Base-by-base conservation (phyloP, 2,329 filamentous ascomycete genomes). In the Talaromyces sp. region DNA sequence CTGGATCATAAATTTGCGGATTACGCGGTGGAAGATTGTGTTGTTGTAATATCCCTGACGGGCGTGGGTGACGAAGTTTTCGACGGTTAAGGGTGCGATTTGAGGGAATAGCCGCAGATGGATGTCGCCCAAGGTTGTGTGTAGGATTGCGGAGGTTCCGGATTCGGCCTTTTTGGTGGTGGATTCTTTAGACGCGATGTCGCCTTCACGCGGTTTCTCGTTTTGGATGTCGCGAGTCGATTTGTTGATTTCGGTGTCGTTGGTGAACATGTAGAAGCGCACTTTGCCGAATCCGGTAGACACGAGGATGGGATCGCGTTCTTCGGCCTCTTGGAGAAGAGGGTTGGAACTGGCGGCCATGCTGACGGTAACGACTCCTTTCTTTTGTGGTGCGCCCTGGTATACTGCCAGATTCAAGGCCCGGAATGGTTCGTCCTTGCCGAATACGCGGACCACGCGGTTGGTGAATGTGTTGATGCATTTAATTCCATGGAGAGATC, bases 191-290 rank as follows among this genome's bases (percentile, higher is more conserved):
- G 70, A 68, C 1, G 50, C 33, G 4, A 43, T 14, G 52, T 85
- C 85, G 19, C 89, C 75, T 61, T 88, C 84, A 1, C 87, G 89
- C 0, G 94, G 95, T 71, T 93, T 93, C 79, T 99, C 95, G 76
- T 99, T 99, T 71, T 97, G 93, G 11, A 99, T 85, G 75, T 99
- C 95, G 70, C 95, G 88, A 41, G 89, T 89, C 8, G 90, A 90
- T 76, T 94, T 96, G 70, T 88, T 90, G 60, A 95, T 85, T 27
- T 92, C 90, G 43, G 89, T 86, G 45, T 97, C 91, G 76, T 97
- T 96, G 41, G 92, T 97, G 78, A 97, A 99, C 88, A 98, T 93
- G 84, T 97, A 99, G 80, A 99, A 99, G 47, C 96, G 90, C 33
- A 90, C 87, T 79, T 97, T 98, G 68, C 89, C 90, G 54, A 91